Percentiles rank a stretch among this genome's conserved stretches.
Evolutionary conservation across 495 filamentous ascomycete species (phyloP).

Genomic region (Hypoxylon intermedium): DNA sequence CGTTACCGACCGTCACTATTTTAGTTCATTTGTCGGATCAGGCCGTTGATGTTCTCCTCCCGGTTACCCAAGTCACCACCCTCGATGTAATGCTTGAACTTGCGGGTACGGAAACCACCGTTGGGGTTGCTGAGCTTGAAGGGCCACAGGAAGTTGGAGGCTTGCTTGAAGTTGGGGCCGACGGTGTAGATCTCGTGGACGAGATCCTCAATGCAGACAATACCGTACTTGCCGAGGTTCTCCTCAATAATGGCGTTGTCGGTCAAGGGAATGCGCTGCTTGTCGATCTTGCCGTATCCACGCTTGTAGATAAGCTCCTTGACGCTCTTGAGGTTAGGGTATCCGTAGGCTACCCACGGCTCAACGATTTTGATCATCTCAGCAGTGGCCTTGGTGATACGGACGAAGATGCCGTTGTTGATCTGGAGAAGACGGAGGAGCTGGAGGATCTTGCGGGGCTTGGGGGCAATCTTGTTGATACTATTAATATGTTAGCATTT

Average conservation of each 20-base stretch:
- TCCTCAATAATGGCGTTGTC: conserved; percentile 98
- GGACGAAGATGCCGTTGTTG: conserved; percentile 99
- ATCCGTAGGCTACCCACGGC: conserved; percentile 98
- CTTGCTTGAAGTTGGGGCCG: conserved; percentile 99
- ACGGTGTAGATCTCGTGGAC: conserved; percentile 99
- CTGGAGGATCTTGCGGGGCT: conserved; percentile 99
- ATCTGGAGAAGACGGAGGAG: conserved; percentile 99
- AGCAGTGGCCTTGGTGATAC: conserved; percentile 94
- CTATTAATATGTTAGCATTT: conserved; percentile 49
- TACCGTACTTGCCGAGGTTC: conserved; percentile 94
- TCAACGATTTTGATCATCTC: conserved; percentile 99
- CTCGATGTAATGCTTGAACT: conserved; percentile 99
- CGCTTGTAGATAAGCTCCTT: conserved; percentile 99
- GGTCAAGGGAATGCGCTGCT: conserved; percentile 93
- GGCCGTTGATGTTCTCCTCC: conserved; percentile 96
- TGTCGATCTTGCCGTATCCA: conserved; percentile 96
- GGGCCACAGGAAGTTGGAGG: conserved; percentile 99
- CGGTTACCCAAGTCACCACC: conserved; percentile 98
- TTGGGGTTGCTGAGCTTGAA: conserved; percentile 99
- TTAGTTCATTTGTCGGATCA: conserved; percentile 99
- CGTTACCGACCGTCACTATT: not conserved
- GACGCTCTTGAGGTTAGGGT: conserved; percentile 98
- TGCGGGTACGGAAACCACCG: conserved; percentile 91
- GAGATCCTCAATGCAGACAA: conserved; percentile 99
- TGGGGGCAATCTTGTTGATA: conserved; percentile 99